A percentile compares a stretch with the other conserved stretches of the same genome.
These are phyloP conservation scores for Lunasporangiospora selenospora DNA, from an alignment of 192 early-diverging fungal genomes.

Conservation along the genomic window DNA sequence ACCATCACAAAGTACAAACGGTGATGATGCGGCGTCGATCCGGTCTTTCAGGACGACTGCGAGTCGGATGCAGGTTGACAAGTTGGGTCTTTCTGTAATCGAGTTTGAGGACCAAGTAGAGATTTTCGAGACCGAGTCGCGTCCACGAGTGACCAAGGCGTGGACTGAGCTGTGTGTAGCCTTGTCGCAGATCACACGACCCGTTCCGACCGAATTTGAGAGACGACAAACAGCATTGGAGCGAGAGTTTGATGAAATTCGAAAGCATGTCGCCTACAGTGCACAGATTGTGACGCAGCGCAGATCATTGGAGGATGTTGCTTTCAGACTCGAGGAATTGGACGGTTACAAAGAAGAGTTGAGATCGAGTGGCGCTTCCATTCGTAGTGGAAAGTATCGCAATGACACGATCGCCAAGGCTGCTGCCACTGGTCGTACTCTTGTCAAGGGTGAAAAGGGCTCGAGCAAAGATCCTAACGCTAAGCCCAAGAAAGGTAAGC, in stretches of 20 bases:
- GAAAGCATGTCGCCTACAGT: constrained; percentile 31
- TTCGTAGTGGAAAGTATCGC: constrained; percentile 11
- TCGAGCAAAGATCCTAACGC: no score
- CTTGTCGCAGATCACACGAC: constrained; percentile 18
- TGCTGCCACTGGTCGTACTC: background rate
- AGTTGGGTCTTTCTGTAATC: constrained; percentile 30
- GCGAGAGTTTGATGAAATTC: constrained; percentile 39
- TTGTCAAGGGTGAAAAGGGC: no score
- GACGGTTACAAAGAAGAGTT: constrained; percentile 19
- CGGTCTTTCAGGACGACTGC: constrained; percentile 34
- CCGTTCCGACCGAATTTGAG: constrained; percentile 35
- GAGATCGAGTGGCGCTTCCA: background rate
- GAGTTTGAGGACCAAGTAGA: constrained; percentile 43
- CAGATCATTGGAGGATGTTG: constrained; percentile 27
- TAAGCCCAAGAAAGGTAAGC: background rate
- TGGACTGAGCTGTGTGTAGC: constrained; percentile 39
- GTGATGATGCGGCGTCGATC: constrained; percentile 28
- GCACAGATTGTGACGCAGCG: constrained; percentile 37
- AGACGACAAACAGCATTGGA: constrained; percentile 17
- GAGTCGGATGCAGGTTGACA: constrained; percentile 23
- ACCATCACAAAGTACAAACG: constrained; percentile 4
- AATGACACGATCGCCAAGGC: constrained; percentile 4
- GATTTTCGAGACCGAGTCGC: constrained; percentile 41
- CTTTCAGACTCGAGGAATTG: constrained; percentile 19
- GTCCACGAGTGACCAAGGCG: constrained; percentile 24